Conservation (phyloP, 2,329 filamentous ascomycete genomes). For the Celoporthe dispersa region DNA sequence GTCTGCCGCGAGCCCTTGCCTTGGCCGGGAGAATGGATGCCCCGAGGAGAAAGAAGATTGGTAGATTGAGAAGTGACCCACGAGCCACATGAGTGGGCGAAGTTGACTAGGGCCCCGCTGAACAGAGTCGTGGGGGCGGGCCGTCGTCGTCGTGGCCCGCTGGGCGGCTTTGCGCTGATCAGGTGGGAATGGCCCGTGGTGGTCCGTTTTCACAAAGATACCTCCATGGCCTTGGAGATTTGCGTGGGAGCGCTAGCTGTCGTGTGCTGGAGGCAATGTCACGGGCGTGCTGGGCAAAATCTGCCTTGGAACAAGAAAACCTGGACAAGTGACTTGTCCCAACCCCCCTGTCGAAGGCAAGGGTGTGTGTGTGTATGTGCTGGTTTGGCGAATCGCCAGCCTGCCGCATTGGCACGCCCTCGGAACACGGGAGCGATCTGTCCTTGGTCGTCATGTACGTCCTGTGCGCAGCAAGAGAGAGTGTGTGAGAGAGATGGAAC, state of each 20-base stretch:
- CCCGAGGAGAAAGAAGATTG: neutral
- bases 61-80: neutral
- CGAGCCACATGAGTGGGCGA: neutral
- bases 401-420: constrained; percentile 4
- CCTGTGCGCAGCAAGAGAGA: neutral
- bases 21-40: neutral
- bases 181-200: constrained; percentile 4
- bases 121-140: constrained; percentile 3
- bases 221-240: neutral
- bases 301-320: neutral
- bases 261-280: neutral
- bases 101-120: neutral
- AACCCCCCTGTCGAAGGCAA: neutral
- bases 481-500: too few relatives aligned
- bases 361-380: neutral
- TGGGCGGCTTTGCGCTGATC: neutral
- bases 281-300: constrained; percentile 2
- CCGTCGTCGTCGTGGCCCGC: constrained; percentile 8
- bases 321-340: neutral
- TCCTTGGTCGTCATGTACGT: constrained; percentile 1
- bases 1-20: neutral
- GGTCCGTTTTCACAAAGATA: neutral
- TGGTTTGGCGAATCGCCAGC: constrained; percentile 13
- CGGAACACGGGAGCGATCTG: constrained; percentile 13
- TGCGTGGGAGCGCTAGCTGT: neutral